These are phyloP conservation scores for Leccinum arenicola DNA, from an alignment of 768 basidiomycete species.

Conservation along the genomic window DNA sequence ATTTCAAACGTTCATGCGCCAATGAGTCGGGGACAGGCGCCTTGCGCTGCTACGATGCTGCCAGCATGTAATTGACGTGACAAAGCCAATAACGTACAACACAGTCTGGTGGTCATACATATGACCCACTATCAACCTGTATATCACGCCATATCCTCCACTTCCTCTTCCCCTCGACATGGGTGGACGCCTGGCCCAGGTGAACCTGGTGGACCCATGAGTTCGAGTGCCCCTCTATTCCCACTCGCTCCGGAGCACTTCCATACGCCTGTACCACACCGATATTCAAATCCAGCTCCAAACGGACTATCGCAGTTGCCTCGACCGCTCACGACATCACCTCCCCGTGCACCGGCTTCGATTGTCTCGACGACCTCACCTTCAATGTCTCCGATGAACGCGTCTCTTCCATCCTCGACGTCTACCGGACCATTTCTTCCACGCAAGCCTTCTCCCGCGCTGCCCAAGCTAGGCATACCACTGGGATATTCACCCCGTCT, in stretches of 20 bases:
- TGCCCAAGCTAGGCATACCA: constrained; percentile 29
- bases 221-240: constrained; percentile 28
- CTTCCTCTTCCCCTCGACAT: constrained; percentile 43
- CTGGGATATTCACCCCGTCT: constrained; percentile 30
- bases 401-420: constrained; percentile 10
- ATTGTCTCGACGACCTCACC: constrained; percentile 16
- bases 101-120: too few species aligned
- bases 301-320: constrained; percentile 23
- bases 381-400: constrained; percentile 16
- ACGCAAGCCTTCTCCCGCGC: constrained; percentile 26
- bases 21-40: too few species aligned
- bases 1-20: too few species aligned
- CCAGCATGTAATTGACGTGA: too few species aligned
- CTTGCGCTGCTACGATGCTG: too few species aligned
- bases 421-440: constrained; percentile 19
- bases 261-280: constrained; percentile 30
- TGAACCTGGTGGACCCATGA: constrained; percentile 28
- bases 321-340: constrained; percentile 10
- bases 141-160: constrained; percentile 32
- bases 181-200: constrained; percentile 31
- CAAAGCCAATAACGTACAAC: too few species aligned
- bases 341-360: not conserved
- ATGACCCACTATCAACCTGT: too few species aligned
- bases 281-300: constrained; percentile 22
- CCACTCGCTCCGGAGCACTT: constrained; percentile 27